phyloP scores from a whole-genome alignment of 768 basidiomycete genomes.

The Amanita subjunquillea region DNA sequence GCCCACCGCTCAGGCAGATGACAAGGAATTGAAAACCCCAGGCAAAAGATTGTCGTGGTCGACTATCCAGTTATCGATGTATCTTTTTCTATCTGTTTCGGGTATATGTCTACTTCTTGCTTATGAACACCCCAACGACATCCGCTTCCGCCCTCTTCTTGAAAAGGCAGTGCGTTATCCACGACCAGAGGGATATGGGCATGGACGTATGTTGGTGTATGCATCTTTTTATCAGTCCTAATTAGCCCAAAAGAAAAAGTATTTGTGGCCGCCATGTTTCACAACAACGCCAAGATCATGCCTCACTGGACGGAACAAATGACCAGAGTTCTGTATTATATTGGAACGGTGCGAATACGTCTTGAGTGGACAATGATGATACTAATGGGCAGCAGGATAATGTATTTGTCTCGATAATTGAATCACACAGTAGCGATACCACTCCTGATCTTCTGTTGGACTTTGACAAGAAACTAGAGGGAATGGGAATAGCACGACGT shows the following conservation, averaged over 20 bases:
- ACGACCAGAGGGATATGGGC: conserved; percentile 13
- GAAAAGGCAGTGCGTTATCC: conserved; percentile 11
- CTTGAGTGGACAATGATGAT: neutral
- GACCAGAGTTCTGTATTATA: neutral
- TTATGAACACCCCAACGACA: conserved; percentile 17
- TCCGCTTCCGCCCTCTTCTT: conserved; percentile 15
- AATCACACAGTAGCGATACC: neutral
- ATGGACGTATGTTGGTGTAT: conserved; percentile 6
- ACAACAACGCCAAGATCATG: neutral
- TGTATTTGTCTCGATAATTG: neutral
- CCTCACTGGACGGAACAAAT: neutral
- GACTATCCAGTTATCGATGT: neutral
- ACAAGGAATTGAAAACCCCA: neutral
- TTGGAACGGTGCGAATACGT: neutral
- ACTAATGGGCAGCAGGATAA: neutral
- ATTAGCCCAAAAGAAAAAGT: neutral
- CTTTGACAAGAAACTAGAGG: neutral
- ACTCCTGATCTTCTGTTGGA: neutral
- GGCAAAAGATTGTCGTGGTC: conserved; percentile 1
- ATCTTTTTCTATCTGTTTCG: neutral
- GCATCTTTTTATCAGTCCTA: neutral
- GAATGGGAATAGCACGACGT: neutral
- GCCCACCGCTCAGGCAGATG: neutral
- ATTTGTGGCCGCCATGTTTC: neutral
- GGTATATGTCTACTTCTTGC: conserved; percentile 5